A percentile compares a stretch with the other conserved stretches of the same genome.
phyloP scores from a whole-genome alignment of 148 eudicot species.

The Cornus suecica region DNA sequence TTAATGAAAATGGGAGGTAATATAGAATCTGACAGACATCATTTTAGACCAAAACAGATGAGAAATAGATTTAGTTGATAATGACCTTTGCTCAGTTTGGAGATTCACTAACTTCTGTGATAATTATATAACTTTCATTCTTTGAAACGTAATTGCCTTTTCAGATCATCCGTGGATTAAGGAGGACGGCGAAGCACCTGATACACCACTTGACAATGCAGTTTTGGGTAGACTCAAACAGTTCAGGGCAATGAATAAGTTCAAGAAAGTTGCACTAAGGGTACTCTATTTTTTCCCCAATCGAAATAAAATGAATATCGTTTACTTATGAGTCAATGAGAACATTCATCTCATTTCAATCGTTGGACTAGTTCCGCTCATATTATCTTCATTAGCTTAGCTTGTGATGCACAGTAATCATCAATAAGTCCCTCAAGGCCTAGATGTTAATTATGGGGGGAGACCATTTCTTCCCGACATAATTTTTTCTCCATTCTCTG shows the following conservation, averaged over 20 bases:
- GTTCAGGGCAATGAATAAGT: slow-evolving; percentile 91
- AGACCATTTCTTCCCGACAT: neutral
- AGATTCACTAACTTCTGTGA: no score
- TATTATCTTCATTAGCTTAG: neutral
- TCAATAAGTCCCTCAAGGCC: no score
- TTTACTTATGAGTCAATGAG: neutral
- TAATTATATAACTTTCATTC: neutral
- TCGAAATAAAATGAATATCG: neutral
- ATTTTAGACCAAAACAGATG: no score
- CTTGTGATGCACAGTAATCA: no score
- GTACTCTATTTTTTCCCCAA: slow-evolving; percentile 26
- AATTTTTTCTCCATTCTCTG: neutral
- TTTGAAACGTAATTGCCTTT: neutral
- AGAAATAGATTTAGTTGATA: no score
- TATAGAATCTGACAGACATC: no score
- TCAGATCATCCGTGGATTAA: slow-evolving; percentile 95
- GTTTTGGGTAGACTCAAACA: slow-evolving; percentile 78
- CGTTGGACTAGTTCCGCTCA: neutral
- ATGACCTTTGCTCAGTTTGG: no score
- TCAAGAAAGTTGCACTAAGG: slow-evolving; percentile 96
- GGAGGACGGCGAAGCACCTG: slow-evolving; percentile 92
- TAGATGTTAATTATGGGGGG: no score
- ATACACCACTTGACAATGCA: slow-evolving; percentile 92
- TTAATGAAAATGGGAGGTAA: no score
- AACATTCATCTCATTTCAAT: neutral